These are phyloP conservation scores for Apostasia shenzhenica DNA, from an alignment of 106 monocot genomes.

Conservation along the genomic window DNA sequence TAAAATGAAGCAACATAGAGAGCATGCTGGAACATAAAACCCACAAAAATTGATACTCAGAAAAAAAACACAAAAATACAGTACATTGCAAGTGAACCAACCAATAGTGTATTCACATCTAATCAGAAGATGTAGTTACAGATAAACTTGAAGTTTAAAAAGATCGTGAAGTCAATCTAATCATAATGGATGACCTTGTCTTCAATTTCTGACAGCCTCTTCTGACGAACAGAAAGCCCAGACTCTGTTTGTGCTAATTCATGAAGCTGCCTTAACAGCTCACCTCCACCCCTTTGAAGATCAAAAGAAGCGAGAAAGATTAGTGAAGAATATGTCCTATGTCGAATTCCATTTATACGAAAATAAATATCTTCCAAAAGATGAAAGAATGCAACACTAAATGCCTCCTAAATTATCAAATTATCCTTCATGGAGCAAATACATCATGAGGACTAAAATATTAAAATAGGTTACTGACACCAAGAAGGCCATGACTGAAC, in stretches of 20 bases:
- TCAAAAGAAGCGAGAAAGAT: not conserved
- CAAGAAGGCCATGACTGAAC: too few species aligned
- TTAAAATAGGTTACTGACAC: too few species aligned
- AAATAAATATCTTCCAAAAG: not conserved
- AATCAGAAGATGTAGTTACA: not conserved
- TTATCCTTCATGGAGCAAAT: not conserved
- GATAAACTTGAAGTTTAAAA: not conserved
- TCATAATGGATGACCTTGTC: slow-evolving; percentile 42
- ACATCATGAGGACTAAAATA: not conserved
- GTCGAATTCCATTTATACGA: not conserved
- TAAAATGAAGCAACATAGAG: too few species aligned
- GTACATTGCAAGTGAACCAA: too few species aligned
- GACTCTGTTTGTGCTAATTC: slow-evolving; percentile 74
- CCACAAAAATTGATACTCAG: not conserved
- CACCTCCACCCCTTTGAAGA: slow-evolving; percentile 65
- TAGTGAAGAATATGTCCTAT: not conserved
- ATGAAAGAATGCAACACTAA: not conserved
- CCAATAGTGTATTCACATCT: not conserved
- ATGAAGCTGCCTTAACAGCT: slow-evolving; percentile 75
- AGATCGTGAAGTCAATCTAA: not conserved
- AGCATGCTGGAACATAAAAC: not conserved
- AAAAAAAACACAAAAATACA: not conserved
- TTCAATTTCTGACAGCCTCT: slow-evolving; percentile 57
- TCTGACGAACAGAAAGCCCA: slow-evolving; percentile 46
- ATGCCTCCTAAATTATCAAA: not conserved